Base-by-base conservation (phyloP, 441 rosid genomes). In the Eutrema salsugineum region DNA sequence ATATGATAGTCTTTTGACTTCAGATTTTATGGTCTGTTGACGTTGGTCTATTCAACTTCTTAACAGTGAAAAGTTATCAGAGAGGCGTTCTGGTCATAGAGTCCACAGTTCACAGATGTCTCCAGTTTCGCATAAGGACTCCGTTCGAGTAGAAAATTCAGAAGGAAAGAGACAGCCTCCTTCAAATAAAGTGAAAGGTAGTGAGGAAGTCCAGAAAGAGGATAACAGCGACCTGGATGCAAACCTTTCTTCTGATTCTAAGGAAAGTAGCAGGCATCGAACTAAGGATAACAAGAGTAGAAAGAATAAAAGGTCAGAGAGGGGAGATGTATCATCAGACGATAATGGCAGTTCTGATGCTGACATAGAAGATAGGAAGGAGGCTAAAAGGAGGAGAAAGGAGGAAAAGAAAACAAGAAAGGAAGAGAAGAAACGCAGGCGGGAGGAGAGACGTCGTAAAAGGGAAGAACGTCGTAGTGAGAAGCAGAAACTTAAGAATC, bases 381-480 rank as follows among this genome's bases (percentile, higher is more conserved):
- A 91, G 76, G 83, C 85, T 65, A 93, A 93, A 80, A 86, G 84
- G 89, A 88, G 91, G 86, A 86, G 81, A 82, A 96, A 81, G 78
- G 97, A 90, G 76, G 99, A 91, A 75, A 96, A 84, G 84, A 93
- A 89, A 81, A 47, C 73, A 70, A 71, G 88, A 51, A 96, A 87
- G 81, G 99, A 96, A 81, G 98, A 88, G 77, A 96, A 80, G 80
- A 90, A 84, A 27, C 82, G 88, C 16, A 83, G 85, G 40, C 89
- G 90, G n/a, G 91, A 93, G 71, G 97, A 91, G 80, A 82, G 91
- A 5, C 95, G 84, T 30, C 92, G 84, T 36, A 87, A 76, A 80
- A 91, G 78, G 83, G 97, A 87, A 81, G 96, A 87, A 66, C 83
- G 96, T 22, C 89, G 82, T 78, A 87, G 88, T 3, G 90, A 81